Evolutionary conservation across 306 rosid genomes (phyloP), one percentile per base, ranked within the genome.

Genomic region (Cucurbita pepo): DNA sequence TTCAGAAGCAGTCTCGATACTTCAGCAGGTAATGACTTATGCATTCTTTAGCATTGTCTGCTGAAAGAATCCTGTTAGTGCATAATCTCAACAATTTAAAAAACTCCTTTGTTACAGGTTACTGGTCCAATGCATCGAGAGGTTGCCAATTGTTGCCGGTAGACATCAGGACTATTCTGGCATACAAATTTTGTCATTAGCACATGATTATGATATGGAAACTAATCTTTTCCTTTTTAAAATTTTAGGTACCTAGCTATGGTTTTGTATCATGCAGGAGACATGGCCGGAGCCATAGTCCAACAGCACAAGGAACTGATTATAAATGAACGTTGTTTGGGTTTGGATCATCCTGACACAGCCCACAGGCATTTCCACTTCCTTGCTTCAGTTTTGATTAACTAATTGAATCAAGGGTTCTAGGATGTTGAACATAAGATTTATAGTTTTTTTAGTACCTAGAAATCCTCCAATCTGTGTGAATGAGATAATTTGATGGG

Each of bases 81-180:
- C 22, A 44, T 57, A 65, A 71, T 80, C 63, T 75, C 67, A 41
- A 53, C 37, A 19, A 21, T 4, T 43, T 21, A 21, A 6, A 67
- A 43, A 25, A 48, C 71, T 74, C 40, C 45, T 70, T 54, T 77
- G 59, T 55, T 85, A 69, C 82, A 95, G 99, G 99, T 95, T 76
- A 95, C 97, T 73, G 99, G 97, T 34, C 97, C 96, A 36, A 91
- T 95, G 99, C 99, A 95, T 82, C 89, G 95, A 55, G 99, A 91
- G 81, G 99, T 91, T 83, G 99, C 99, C 18, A 95, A 95, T 73
- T 95, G 99, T 76, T 91, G 97, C 76, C 95, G 97, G 99, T 94
- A 85, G 16, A 72, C 72, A 22, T 36, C 63, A 4, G 62, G n/a
- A 56, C 80, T 56, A 21, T 37, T 4, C n/a, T 12, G 14, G 8